These are phyloP conservation scores for Lumnitzera littorea DNA, from an alignment of 345 rosid genomes.

Conservation along the genomic window DNA sequence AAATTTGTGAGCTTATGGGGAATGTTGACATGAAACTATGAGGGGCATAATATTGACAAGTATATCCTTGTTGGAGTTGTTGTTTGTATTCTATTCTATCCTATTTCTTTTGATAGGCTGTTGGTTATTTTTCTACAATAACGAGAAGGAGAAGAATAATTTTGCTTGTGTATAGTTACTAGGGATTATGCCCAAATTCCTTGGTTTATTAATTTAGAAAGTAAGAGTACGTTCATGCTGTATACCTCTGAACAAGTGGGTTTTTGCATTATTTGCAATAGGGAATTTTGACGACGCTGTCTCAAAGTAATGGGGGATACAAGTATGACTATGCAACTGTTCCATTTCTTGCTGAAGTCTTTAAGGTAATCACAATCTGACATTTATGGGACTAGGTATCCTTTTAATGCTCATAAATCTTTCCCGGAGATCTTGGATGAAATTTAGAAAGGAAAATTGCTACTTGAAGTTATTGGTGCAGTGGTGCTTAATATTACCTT, in stretches of 20 bases:
- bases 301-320: slow-evolving; percentile 81
- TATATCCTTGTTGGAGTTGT: not conserved
- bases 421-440: too few species aligned
- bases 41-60: not conserved
- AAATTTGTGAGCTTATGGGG: not conserved
- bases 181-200: too few species aligned
- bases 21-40: not conserved
- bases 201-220: not conserved
- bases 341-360: slow-evolving; percentile 89
- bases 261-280: slow-evolving; percentile 12
- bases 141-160: not conserved
- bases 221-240: too few species aligned
- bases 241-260: not conserved
- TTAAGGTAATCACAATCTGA: slow-evolving; percentile 45
- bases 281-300: slow-evolving; percentile 94
- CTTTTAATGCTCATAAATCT: not conserved
- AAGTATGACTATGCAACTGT: slow-evolving; percentile 89
- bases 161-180: too few species aligned
- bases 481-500: not conserved
- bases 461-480: not conserved
- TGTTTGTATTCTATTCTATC: not conserved
- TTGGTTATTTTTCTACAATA: not conserved
- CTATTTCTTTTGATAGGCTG: not conserved
- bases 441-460: too few species aligned
- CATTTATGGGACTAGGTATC: not conserved